Evolutionary conservation across 768 basidiomycete species (phyloP), one percentile per base, ranked within the genome.

Genomic region (Cubamyces lactineus): DNA sequence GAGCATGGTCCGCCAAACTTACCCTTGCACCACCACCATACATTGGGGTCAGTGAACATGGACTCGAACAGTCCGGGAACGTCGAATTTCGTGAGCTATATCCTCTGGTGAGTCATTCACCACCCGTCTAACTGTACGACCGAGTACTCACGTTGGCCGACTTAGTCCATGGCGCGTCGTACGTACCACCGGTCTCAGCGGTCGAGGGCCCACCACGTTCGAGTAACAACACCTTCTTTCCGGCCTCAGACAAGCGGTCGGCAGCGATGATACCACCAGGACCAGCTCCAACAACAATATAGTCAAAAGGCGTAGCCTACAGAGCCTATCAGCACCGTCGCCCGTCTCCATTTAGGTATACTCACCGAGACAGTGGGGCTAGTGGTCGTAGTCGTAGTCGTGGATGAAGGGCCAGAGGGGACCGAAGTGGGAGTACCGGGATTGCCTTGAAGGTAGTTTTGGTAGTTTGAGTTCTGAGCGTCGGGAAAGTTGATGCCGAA

Each of bases 11-110:
- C 1, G 1, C 26, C 0, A 49, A 8, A 40, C 67, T 26, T 56
- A 80, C 82, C 84, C 72, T 84, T 85, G 74, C 86, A 88, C 84
- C 84, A 88, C 81, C 82, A 88, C 73, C 78, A 87, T 1, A 78
- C 75, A 65, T 84, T 79, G 42, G 75, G 68, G 57, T 85, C 84
- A 16, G 79, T 77, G 74, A 88, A 88, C 83, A 86, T 82, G 43
- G 83, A 81, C 73, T 88, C 84, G 67, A 86, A 88, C 45, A 86
- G 67, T 66, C 86, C 86, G 21, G 86, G 86, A 57, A 86, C 75
- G 64, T 88, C 86, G 69, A 86, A 87, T 66, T 86, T 86, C 5
- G 86, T 88, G 56, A 85, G 71, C 84, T 86, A 66, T 7, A 57
- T n/a, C 43, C 26, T 7, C 57, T 30, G 5, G 15, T 28, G 34